Percentiles rank a stretch among this genome's conserved stretches.
Conservation (phyloP, 495 filamentous ascomycete species). For the Aspergillus egyptiacus region DNA sequence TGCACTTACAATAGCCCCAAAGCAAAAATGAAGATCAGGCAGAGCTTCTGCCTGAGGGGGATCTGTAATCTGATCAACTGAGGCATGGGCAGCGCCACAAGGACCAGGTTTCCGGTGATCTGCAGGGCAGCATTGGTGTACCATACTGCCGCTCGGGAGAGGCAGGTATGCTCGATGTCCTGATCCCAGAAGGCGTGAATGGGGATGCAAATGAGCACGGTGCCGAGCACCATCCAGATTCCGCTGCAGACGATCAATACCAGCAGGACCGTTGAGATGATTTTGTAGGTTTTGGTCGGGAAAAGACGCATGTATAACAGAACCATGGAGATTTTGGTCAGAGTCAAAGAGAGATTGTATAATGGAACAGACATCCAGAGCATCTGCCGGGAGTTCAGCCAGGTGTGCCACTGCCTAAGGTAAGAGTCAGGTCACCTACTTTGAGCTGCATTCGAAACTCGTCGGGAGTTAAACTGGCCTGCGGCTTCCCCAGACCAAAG, state of each 20-base stretch:
- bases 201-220: slow-evolving; percentile 36
- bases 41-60: slow-evolving; percentile 34
- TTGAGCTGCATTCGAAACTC: slow-evolving; percentile 11
- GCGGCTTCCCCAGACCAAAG: slow-evolving; percentile 14
- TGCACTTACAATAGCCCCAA: slow-evolving; percentile 44
- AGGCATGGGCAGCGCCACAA: slow-evolving; percentile 44
- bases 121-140: slow-evolving; percentile 41
- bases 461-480: neutral
- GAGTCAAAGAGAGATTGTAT: slow-evolving; percentile 38
- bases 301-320: slow-evolving; percentile 40
- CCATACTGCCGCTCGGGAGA: slow-evolving; percentile 33
- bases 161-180: slow-evolving; percentile 17
- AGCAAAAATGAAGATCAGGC: slow-evolving; percentile 39
- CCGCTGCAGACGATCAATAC: slow-evolving; percentile 29
- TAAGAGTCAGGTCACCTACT: slow-evolving; percentile 1
- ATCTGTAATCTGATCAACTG: slow-evolving; percentile 36
- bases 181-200: slow-evolving; percentile 27
- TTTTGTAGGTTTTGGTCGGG: slow-evolving; percentile 20
- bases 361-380: slow-evolving; percentile 35
- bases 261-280: slow-evolving; percentile 27
- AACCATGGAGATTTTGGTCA: slow-evolving; percentile 42
- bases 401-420: neutral
- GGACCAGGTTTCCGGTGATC: slow-evolving; percentile 40
- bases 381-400: slow-evolving; percentile 17
- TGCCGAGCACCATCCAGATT: slow-evolving; percentile 34